Base-by-base conservation (phyloP, 2,329 filamentous ascomycete species). In the Claviceps sp. region DNA sequence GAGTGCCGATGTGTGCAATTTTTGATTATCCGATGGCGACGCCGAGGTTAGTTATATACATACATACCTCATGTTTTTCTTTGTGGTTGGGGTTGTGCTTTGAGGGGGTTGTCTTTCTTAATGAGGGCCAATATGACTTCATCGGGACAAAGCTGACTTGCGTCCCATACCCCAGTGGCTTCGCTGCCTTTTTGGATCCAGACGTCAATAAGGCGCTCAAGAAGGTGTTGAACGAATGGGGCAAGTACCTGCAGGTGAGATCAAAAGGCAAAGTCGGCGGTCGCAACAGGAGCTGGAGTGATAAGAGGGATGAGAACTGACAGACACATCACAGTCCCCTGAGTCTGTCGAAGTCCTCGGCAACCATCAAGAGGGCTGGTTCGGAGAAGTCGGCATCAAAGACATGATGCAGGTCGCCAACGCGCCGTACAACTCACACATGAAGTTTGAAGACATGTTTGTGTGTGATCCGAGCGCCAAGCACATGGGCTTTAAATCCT, bases 401-500 rank as follows among this genome's bases (percentile, higher is more conserved):
- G 75, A 79, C 52, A 60, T 81, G 3, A 72, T 76, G 66, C 63
- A 71, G 40, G 74, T 77, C 0, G 74, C 75, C 60, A 77, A 79
- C 54, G 66, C 65, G 5, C 71, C 74, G 0, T 58, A 63, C 18
- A 58, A 66, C 49, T 68, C 73, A 0, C 52, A 57, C 18, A 62
- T 72, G 59, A 71, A 65, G 47, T 83, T 84, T 54, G 73, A 82
- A 52, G 72, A 84, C 18, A 71, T 84, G 60, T 85, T 77, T 62
- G 57, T 74, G 18, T 85, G 82, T 61, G 76, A 85, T 43, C 73
- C 79, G 0, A 65, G 61, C 0, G 69, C 70, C 5, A 65, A 75
- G 56, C 62, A 81, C 60, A 72, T 78, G 55, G 82, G 83, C 18
- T 87, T 71, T 68, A 76, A 71, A 52, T 84, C 79, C 0, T 87